Evolutionary conservation across 2,329 filamentous ascomycete genomes (phyloP).

Genomic region (Ophiostoma populinum): DNA sequence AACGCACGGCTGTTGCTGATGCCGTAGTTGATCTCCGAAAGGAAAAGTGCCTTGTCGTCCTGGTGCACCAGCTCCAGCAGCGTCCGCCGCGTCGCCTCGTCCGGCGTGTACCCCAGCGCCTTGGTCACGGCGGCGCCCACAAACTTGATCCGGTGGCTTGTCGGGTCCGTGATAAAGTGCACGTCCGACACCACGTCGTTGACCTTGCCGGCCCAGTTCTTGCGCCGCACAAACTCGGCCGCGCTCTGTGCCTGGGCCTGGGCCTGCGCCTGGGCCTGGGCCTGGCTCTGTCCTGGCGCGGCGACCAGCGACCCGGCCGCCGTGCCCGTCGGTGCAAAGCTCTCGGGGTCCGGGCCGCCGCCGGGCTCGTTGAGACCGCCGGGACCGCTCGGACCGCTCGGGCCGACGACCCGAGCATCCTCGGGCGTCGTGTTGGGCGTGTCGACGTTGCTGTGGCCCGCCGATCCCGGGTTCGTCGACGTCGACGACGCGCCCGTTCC

Average conservation of each 20-base stretch:
- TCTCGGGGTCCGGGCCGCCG: conserved; percentile 23
- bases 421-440: conserved; percentile 1
- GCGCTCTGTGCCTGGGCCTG: background rate
- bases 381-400: background rate
- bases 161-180: conserved; percentile 70
- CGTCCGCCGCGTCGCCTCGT: conserved; percentile 56
- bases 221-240: conserved; percentile 42
- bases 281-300: conserved; percentile 22
- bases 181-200: conserved; percentile 83
- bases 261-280: background rate
- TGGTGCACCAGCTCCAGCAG: conserved; percentile 72
- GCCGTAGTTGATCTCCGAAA: conserved; percentile 75
- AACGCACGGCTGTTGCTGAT: conserved; percentile 66
- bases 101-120: conserved; percentile 58
- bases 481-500: no score
- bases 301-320: conserved; percentile 11
- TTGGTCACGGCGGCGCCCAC: conserved; percentile 61
- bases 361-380: conserved; percentile 12
- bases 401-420: background rate
- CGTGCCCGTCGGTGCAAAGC: conserved; percentile 11
- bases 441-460: no score
- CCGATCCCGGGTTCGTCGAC: no score
- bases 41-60: conserved; percentile 67
- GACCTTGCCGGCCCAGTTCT: conserved; percentile 74
- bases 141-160: conserved; percentile 69